Conservation (phyloP, 1,284 basidiomycete genomes). For the Puccinia triticina region DNA sequence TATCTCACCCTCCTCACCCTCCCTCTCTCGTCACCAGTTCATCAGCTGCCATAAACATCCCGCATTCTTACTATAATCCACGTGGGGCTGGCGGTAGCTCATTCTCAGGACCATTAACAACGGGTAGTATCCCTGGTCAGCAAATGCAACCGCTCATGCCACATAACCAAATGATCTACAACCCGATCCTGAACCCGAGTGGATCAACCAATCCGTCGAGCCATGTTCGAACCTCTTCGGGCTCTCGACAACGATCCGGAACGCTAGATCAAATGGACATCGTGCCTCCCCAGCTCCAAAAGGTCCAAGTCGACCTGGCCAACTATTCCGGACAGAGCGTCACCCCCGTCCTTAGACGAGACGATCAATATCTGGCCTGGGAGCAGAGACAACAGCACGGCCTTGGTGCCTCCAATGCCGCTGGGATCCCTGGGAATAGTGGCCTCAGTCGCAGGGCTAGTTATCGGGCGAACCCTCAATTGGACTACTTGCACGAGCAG, state of each 20-base stretch:
- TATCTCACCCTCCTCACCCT: conserved; percentile 19
- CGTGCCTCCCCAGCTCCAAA: conserved; percentile 79
- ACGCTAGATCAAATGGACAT: conserved; percentile 83
- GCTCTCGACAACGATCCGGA: conserved; percentile 72
- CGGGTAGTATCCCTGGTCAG: conserved; percentile 46
- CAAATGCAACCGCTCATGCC: conserved; percentile 47
- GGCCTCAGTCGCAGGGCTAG: conserved; percentile 77
- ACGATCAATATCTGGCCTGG: conserved; percentile 58
- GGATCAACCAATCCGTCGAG: conserved; percentile 54
- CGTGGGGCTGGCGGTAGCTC: conserved; percentile 21
- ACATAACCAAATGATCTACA: conserved; percentile 48
- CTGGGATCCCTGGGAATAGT: conserved; percentile 72
- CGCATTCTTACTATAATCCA: conserved; percentile 43
- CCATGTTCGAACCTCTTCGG: conserved; percentile 51
- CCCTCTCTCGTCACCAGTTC: neutral
- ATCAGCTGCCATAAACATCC: conserved; percentile 30
- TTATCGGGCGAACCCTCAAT: conserved; percentile 75
- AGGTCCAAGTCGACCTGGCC: conserved; percentile 59
- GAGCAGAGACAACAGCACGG: conserved; percentile 67
- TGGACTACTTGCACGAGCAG: conserved; percentile 87
- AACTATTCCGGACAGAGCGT: conserved; percentile 54
- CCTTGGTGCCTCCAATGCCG: conserved; percentile 63
- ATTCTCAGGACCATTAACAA: conserved; percentile 45
- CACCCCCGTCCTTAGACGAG: conserved; percentile 57
- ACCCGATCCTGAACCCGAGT: conserved; percentile 31